phyloP scores from a whole-genome alignment of 2,329 filamentous ascomycete genomes.

The Talaromyces pinophilus region DNA sequence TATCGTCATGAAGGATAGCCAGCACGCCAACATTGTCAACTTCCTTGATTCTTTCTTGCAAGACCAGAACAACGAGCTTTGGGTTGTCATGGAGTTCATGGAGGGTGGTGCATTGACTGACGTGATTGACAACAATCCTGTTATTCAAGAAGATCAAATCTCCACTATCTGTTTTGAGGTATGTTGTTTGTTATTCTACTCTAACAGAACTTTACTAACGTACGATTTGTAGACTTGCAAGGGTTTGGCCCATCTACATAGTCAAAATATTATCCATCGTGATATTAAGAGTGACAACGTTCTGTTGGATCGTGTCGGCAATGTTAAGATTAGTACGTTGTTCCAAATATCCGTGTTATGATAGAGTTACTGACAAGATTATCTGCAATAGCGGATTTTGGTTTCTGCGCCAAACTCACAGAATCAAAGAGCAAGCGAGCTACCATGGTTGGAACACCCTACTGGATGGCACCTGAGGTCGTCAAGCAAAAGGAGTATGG shows the following conservation, averaged over 20 bases:
- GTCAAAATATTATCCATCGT: slow-evolving; percentile 95
- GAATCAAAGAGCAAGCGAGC: slow-evolving; percentile 96
- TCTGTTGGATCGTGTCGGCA: slow-evolving; percentile 86
- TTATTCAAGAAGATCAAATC: slow-evolving; percentile 95
- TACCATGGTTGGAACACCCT: slow-evolving; percentile 98
- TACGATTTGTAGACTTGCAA: slow-evolving; percentile 75
- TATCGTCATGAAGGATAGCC: slow-evolving; percentile 99
- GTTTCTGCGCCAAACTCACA: slow-evolving; percentile 97
- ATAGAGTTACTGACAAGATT: neutral
- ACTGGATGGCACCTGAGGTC: slow-evolving; percentile 99
- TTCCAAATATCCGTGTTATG: neutral
- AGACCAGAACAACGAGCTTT: slow-evolving; percentile 92
- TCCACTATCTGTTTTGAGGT: slow-evolving; percentile 97
- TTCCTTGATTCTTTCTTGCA: slow-evolving; percentile 96
- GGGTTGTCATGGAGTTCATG: slow-evolving; percentile 99
- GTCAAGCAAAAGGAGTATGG: slow-evolving; percentile 99
- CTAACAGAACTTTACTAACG: neutral
- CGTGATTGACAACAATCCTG: slow-evolving; percentile 96
- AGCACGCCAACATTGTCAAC: slow-evolving; percentile 98
- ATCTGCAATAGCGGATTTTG: slow-evolving; percentile 76
- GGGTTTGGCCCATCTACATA: slow-evolving; percentile 89
- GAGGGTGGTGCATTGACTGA: slow-evolving; percentile 96
- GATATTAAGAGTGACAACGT: slow-evolving; percentile 99
- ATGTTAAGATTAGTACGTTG: slow-evolving; percentile 92
- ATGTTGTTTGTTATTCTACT: slow-evolving; percentile 36